Conservation (phyloP, 306 rosid genomes). For the Citrullus amarus region DNA sequence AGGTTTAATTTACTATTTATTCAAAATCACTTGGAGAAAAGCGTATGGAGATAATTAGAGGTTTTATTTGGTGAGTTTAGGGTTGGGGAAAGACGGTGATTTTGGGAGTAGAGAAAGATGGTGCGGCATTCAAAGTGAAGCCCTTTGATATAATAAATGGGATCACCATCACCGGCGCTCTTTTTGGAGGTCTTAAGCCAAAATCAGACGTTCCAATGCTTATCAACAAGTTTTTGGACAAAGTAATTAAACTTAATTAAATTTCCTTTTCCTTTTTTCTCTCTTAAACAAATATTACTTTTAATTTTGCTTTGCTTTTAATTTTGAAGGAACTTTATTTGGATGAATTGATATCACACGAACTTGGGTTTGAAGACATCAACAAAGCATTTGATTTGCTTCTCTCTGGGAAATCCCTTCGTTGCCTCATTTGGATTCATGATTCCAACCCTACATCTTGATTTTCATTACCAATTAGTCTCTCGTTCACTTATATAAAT, state of each 20-base stretch:
- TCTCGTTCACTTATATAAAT: not conserved
- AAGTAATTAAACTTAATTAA: constrained; percentile 12
- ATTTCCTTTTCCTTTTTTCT: too few species aligned
- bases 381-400: constrained; percentile 47
- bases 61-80: not conserved
- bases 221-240: constrained; percentile 24
- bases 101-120: constrained; percentile 44
- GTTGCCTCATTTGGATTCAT: constrained; percentile 48
- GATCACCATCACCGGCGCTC: constrained; percentile 29
- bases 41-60: too few species aligned
- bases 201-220: constrained; percentile 19
- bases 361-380: constrained; percentile 34
- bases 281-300: too few species aligned
- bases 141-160: constrained; percentile 20
- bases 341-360: constrained; percentile 42
- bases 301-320: not conserved
- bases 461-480: not conserved
- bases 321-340: constrained; percentile 29
- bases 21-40: too few species aligned
- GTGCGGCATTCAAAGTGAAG: constrained; percentile 18
- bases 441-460: not conserved
- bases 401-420: constrained; percentile 33
- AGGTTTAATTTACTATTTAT: constrained; percentile 10
- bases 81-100: constrained; percentile 55
- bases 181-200: constrained; percentile 24